Conservation (phyloP, 345 rosid genomes). For the Euclidium syriacum region DNA sequence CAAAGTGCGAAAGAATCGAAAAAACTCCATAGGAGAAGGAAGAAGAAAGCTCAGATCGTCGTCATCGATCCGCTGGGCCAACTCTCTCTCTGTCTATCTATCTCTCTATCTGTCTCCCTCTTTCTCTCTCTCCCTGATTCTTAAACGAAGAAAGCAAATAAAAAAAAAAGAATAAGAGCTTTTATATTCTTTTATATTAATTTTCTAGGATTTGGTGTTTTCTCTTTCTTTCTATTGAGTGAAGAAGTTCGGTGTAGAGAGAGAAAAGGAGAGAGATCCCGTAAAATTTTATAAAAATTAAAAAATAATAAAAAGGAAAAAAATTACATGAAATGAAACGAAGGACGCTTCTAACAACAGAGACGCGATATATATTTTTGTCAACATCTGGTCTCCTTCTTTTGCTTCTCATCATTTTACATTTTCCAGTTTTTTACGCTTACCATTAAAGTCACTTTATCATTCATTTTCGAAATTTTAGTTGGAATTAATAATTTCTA, state of each 20-base stretch:
- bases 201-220: conserved; percentile 28
- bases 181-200: not conserved
- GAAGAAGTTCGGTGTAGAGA: conserved; percentile 11
- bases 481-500: not conserved
- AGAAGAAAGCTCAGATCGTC: conserved; percentile 49
- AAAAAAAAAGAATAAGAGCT: conserved; percentile 30
- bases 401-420: conserved; percentile 25
- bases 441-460: not conserved
- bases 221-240: conserved; percentile 3
- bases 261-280: conserved; percentile 64
- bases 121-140: conserved; percentile 17
- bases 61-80: conserved; percentile 79
- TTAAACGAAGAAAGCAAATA: conserved; percentile 24
- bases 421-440: conserved; percentile 42
- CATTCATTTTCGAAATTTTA: not conserved
- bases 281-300: conserved; percentile 12
- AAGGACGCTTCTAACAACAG: conserved; percentile 80
- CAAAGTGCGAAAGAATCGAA: conserved; percentile 23
- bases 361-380: conserved; percentile 79
- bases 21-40: conserved; percentile 18
- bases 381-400: conserved; percentile 79
- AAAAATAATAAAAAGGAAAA: not conserved
- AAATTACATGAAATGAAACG: conserved; percentile 48
- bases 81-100: conserved; percentile 33
- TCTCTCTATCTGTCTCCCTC: conserved; percentile 7